Evolutionary conservation across 495 filamentous ascomycete species (phyloP), one percentile per base, ranked within the genome.

Genomic region (Terfezia claveryi): DNA sequence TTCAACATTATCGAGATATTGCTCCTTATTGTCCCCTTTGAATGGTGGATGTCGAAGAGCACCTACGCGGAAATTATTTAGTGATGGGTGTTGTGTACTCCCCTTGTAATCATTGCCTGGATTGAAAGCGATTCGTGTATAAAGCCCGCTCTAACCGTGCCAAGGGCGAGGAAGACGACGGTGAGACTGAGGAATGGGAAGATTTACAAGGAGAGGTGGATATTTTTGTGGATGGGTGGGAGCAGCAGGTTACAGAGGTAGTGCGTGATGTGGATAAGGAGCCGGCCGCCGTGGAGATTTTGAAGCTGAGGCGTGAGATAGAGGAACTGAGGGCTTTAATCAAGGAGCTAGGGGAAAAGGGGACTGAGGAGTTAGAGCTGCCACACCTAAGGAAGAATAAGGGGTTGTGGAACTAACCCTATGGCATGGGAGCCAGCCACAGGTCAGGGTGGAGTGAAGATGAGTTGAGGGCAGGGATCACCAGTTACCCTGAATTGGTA

Each of bases 1-100:
- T 86, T 96, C 69, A 98, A 98, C 65, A 75, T 98, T 10, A 76
- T 98, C 52, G 91, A 96, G 64, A 79, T 95, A 14, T 74, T 94
- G 60, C 71, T 74, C 50, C 69, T 95, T 2, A 73, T 86, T 52
- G 60, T 87, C 2, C 87, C 87, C 38, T 80, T 96, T 54, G 91
- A 96, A 70, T 98, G 92, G 92, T 96, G 91, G 92, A 74, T 96
- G 65, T 64, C 76, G n/a, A 74, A 75, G 37, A 55, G 66, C 5
- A 61, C 62, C 0, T 98, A 95, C 62, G 81, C 83, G 51, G 76
- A 72, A 98, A 96, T 64, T 82, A 94, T 62, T 70, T 74, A 54
- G 76, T 94, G 55, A 98, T 96, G 91, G 81, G 72, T 23, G 59
- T 82, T 50, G 72, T 96, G 12, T 96, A 98, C 68, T 82, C 79